Percentiles rank a stretch among this genome's conserved stretches.
These are phyloP conservation scores for Arthrinium phaeospermum DNA, from an alignment of 2,329 filamentous ascomycete species.

Conservation along the genomic window DNA sequence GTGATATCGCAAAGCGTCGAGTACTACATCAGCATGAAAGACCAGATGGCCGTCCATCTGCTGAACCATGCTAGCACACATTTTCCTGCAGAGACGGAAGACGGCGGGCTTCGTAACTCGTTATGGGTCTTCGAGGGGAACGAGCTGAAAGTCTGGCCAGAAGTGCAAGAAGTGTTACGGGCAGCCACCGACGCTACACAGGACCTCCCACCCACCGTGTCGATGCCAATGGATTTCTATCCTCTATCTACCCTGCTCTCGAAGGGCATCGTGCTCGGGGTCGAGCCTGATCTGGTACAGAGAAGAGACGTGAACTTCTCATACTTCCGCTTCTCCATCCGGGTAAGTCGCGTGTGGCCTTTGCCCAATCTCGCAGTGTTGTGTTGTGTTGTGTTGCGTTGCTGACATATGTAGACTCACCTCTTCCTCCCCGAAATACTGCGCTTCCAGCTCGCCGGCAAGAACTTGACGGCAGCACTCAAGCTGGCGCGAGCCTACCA, in stretches of 20 bases:
- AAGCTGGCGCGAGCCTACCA: conserved; percentile 85
- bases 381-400: too few relatives aligned
- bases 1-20: conserved; percentile 96
- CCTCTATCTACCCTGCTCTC: conserved; percentile 85
- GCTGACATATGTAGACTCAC: conserved; percentile 68
- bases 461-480: conserved; percentile 80
- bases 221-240: conserved; percentile 91
- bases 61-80: conserved; percentile 30
- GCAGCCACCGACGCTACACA: conserved; percentile 69
- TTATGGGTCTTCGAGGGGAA: conserved; percentile 93
- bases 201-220: conserved; percentile 76
- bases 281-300: conserved; percentile 93
- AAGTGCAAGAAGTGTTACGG: conserved; percentile 82
- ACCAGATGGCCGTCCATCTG: conserved; percentile 65
- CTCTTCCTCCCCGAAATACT: conserved; percentile 90
- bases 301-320: conserved; percentile 90
- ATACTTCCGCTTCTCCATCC: conserved; percentile 84
- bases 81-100: conserved; percentile 41
- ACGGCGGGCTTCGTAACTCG: conserved; percentile 75
- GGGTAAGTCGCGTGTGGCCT: conserved; percentile 61
- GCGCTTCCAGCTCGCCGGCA: conserved; percentile 76
- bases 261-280: conserved; percentile 87
- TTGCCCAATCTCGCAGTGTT: not conserved
- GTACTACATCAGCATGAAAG: conserved; percentile 91
- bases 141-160: conserved; percentile 86